Percentiles rank a stretch among this genome's conserved stretches.
Evolutionary conservation across 306 rosid species (phyloP).

Genomic region (Bauhinia variegata): DNA sequence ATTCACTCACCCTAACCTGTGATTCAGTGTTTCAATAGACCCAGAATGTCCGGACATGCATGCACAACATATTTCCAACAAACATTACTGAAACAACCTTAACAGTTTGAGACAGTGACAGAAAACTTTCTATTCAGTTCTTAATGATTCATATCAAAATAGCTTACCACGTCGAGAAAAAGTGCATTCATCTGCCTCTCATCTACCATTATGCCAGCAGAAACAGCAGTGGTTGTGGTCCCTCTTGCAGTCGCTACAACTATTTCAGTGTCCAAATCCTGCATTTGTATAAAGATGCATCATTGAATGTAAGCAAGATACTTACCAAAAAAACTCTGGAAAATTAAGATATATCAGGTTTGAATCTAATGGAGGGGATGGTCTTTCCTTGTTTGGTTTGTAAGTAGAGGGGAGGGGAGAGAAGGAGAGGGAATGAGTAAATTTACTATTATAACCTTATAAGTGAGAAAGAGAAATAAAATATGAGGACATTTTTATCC

Average conservation of each 20-base stretch:
- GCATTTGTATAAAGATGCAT: constrained; percentile 36
- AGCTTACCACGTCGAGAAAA: constrained; percentile 90
- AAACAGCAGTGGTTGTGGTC: constrained; percentile 61
- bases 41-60: constrained; percentile 8
- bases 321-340: no score
- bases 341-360: no score
- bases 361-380: no score
- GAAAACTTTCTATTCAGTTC: no score
- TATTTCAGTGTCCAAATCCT: constrained; percentile 95
- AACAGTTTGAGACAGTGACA: no score
- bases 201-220: constrained; percentile 82
- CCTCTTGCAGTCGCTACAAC: constrained; percentile 78
- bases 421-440: no score
- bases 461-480: no score
- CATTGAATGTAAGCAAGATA: not conserved
- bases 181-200: constrained; percentile 99
- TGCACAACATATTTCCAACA: not conserved
- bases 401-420: no score
- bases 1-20: constrained; percentile 83
- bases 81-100: not conserved
- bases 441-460: no score
- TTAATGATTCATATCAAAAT: not conserved
- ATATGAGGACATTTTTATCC: no score
- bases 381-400: no score
- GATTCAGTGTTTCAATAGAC: constrained; percentile 27